These are phyloP conservation scores for Xylariales sp. DNA, from an alignment of 2,329 filamentous ascomycete species.

Conservation along the genomic window DNA sequence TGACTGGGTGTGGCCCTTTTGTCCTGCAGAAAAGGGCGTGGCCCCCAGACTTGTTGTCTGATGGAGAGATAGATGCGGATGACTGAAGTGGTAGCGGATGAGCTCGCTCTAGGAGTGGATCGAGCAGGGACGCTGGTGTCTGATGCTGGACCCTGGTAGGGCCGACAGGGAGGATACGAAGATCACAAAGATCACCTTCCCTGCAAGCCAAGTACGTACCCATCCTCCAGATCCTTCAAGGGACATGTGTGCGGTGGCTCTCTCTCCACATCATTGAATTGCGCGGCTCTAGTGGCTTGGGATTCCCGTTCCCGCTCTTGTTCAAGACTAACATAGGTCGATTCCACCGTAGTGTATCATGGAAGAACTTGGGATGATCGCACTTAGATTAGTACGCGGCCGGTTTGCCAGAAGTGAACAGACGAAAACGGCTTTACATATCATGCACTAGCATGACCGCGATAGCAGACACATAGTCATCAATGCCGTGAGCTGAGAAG, in stretches of 20 bases:
- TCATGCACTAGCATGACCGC: constrained; percentile 5
- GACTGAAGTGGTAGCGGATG: constrained; percentile 3
- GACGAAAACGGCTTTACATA: not conserved
- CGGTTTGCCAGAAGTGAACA: not conserved
- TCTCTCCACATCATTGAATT: too few species aligned
- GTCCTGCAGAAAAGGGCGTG: constrained; percentile 22
- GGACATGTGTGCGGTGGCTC: too few species aligned
- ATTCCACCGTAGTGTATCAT: not conserved
- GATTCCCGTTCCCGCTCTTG: not conserved
- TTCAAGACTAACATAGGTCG: not conserved
- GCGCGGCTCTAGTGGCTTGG: not conserved
- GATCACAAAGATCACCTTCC: constrained; percentile 4
- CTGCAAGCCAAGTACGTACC: constrained; percentile 4
- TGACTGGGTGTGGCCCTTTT: constrained; percentile 28
- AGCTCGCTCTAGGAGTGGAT: not conserved
- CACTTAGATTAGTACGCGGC: not conserved
- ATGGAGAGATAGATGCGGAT: not conserved
- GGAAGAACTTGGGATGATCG: not conserved
- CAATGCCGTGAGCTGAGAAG: not conserved
- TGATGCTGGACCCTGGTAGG: constrained; percentile 5
- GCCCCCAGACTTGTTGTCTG: not conserved
- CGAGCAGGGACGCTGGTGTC: not conserved
- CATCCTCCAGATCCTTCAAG: not conserved
- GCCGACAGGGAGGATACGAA: constrained; percentile 3
- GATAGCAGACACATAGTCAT: not conserved